Percentiles rank a stretch among this genome's conserved stretches.
Conservation (phyloP, 1,284 basidiomycete genomes). For the Coriolopsis trogii region DNA sequence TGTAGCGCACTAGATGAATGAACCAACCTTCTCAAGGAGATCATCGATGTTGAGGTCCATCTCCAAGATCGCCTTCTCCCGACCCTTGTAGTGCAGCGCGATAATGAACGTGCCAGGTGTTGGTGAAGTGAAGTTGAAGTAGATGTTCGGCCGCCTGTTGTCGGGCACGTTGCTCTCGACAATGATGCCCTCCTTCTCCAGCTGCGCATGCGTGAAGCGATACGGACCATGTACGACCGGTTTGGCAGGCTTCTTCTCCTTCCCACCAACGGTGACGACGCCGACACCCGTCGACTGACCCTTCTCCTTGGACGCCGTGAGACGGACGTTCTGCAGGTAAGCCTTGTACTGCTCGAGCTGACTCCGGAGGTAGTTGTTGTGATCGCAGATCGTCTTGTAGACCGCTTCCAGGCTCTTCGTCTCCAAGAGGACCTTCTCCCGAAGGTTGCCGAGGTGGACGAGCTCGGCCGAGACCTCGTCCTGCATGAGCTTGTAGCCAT, state of each 20-base stretch:
- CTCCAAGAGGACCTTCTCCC: conserved; percentile 95
- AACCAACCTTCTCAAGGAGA: conserved; percentile 87
- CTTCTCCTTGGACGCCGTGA: conserved; percentile 88
- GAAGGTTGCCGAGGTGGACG: conserved; percentile 92
- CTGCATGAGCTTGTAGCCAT: conserved; percentile 93
- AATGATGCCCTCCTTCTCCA: conserved; percentile 99
- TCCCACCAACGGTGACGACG: conserved; percentile 94
- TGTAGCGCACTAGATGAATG: background rate
- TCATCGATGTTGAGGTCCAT: conserved; percentile 99
- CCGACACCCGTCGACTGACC: conserved; percentile 86
- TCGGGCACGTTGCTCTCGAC: conserved; percentile 98
- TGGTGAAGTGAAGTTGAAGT: conserved; percentile 98
- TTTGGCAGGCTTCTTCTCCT: conserved; percentile 92
- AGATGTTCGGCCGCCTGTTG: conserved; percentile 95
- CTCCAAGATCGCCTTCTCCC: conserved; percentile 99
- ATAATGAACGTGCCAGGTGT: conserved; percentile 99
- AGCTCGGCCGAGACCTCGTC: conserved; percentile 97
- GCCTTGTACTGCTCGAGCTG: conserved; percentile 99
- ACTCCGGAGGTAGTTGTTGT: conserved; percentile 95
- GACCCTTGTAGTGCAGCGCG: conserved; percentile 96
- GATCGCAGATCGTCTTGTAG: conserved; percentile 98
- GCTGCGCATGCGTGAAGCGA: conserved; percentile 95
- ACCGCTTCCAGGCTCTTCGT: conserved; percentile 93
- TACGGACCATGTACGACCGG: conserved; percentile 92
- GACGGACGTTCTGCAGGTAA: conserved; percentile 95